Conservation (phyloP, 2,329 filamentous ascomycete genomes). For the Cladosporium sphaerospermum region DNA sequence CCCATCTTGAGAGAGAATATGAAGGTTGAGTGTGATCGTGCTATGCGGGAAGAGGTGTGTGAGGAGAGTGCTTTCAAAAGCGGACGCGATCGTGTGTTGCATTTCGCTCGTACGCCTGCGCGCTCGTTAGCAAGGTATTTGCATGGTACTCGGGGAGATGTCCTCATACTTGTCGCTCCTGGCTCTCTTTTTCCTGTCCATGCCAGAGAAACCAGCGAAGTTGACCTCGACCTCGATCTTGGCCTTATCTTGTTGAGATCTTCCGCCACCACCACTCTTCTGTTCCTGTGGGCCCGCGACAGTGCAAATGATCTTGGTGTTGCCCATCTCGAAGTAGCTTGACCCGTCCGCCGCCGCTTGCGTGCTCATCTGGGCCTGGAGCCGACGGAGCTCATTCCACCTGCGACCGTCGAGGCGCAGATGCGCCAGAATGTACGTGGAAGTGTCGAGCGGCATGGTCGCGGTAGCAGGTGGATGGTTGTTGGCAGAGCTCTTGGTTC, state of each 20-base stretch:
- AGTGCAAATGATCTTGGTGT: slow-evolving; percentile 93
- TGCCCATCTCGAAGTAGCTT: slow-evolving; percentile 91
- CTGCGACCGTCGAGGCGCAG: slow-evolving; percentile 64
- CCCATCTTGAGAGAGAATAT: slow-evolving; percentile 85
- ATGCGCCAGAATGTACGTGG: slow-evolving; percentile 80
- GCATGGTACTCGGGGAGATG: background rate
- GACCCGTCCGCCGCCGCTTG: slow-evolving; percentile 90
- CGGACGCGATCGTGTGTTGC: slow-evolving; percentile 68
- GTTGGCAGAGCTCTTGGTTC: background rate
- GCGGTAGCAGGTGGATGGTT: background rate
- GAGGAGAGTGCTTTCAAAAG: slow-evolving; percentile 72
- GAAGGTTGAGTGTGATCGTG: slow-evolving; percentile 74
- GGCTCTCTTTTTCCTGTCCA: slow-evolving; percentile 72
- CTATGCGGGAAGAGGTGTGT: slow-evolving; percentile 84
- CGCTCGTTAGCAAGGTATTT: slow-evolving; percentile 3
- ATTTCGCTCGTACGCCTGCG: slow-evolving; percentile 72
- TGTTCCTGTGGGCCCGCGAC: slow-evolving; percentile 79
- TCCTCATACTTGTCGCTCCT: slow-evolving; percentile 68
- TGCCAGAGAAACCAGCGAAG: slow-evolving; percentile 79
- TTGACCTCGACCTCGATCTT: slow-evolving; percentile 75
- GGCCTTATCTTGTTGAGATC: slow-evolving; percentile 43
- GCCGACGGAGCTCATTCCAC: slow-evolving; percentile 92
- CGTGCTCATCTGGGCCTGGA: slow-evolving; percentile 84
- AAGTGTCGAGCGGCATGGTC: slow-evolving; percentile 91
- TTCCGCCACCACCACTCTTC: slow-evolving; percentile 42